A percentile compares a stretch with the other conserved stretches of the same genome.
Evolutionary conservation across 2,329 filamentous ascomycete species (phyloP).

Genomic region (Venturiaceae sp.): DNA sequence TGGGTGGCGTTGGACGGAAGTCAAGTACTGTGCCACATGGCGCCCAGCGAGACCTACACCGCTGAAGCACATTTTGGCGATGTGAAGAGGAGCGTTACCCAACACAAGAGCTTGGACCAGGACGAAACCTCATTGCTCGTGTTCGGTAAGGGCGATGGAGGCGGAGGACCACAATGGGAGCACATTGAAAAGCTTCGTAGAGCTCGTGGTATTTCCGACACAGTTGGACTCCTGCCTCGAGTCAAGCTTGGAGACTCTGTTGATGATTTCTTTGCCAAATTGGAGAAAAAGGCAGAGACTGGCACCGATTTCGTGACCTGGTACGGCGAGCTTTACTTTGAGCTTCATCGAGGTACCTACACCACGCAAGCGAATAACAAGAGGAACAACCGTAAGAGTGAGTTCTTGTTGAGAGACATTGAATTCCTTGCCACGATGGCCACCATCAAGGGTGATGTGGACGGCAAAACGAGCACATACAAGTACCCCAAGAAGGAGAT

Average conservation of each 20-base stretch:
- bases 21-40: constrained; percentile 97
- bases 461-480: constrained; percentile 39
- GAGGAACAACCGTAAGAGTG: constrained; percentile 78
- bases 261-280: constrained; percentile 82
- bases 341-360: constrained; percentile 93
- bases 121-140: constrained; percentile 85
- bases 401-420: constrained; percentile 76
- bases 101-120: constrained; percentile 93
- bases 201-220: constrained; percentile 85
- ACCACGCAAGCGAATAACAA: constrained; percentile 98
- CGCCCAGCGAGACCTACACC: constrained; percentile 90
- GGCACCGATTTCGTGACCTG: constrained; percentile 76
- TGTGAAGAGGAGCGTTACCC: constrained; percentile 75
- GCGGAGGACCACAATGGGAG: constrained; percentile 87
- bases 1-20: constrained; percentile 95
- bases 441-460: constrained; percentile 55
- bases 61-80: constrained; percentile 92
- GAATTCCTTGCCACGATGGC: constrained; percentile 83
- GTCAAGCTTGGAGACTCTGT: constrained; percentile 84
- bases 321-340: constrained; percentile 98
- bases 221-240: constrained; percentile 70
- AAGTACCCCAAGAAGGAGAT: constrained; percentile 91
- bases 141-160: constrained; percentile 94
- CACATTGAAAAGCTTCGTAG: constrained; percentile 91
- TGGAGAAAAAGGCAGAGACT: constrained; percentile 65